Evolutionary conservation across 78 protist genomes (phyloP).

Genomic region (Speleostelium caveatum): DNA sequence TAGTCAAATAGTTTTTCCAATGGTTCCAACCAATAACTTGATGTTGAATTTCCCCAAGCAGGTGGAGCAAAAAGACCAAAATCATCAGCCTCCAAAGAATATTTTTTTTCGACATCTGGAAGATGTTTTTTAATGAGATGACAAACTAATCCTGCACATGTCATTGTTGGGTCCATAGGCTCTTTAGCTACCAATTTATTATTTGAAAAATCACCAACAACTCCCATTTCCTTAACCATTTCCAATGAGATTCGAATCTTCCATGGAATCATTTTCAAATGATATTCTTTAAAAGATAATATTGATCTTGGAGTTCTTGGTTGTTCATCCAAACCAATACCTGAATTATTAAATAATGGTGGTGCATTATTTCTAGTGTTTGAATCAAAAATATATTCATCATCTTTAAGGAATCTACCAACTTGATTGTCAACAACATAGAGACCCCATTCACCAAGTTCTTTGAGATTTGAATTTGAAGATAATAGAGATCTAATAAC

Average conservation of each 20-base stretch:
- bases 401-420: conserved; percentile 56
- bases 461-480: conserved; percentile 53
- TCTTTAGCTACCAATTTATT: conserved; percentile 23
- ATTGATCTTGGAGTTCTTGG: background rate
- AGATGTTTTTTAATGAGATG: conserved; percentile 32
- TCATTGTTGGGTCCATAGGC: conserved; percentile 77
- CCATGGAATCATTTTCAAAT: conserved; percentile 73
- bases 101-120: conserved; percentile 9
- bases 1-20: conserved; percentile 60
- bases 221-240: conserved; percentile 42
- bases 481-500: conserved; percentile 30
- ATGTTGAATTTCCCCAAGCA: conserved; percentile 5
- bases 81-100: conserved; percentile 60
- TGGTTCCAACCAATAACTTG: conserved; percentile 73
- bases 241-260: conserved; percentile 33
- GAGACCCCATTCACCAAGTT: conserved; percentile 77
- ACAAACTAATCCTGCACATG: conserved; percentile 63
- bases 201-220: background rate
- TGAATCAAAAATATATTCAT: conserved; percentile 45
- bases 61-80: conserved; percentile 25
- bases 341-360: too few relatives aligned
- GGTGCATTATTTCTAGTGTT: background rate
- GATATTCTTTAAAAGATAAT: conserved; percentile 20
- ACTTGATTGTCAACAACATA: conserved; percentile 10
- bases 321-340: background rate